phyloP scores from a whole-genome alignment of 768 basidiomycete genomes.

The Sarcodon aspratus region DNA sequence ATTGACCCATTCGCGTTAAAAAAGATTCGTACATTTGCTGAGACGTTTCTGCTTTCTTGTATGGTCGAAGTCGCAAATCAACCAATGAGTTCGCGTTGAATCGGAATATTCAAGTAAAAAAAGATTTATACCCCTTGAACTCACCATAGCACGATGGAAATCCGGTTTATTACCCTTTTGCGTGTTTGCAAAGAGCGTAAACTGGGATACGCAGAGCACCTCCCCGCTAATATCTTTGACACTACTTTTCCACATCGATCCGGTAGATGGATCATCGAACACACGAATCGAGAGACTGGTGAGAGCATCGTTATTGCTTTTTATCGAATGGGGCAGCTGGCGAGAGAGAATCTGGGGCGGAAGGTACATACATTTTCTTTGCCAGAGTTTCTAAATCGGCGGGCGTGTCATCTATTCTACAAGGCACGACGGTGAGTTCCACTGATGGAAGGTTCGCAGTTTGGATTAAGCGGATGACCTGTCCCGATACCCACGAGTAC shows the following conservation, averaged over 20 bases:
- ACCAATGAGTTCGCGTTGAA: background rate
- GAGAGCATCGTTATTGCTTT: background rate
- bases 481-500: conserved; percentile 83
- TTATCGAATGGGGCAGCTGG: background rate
- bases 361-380: conserved; percentile 65
- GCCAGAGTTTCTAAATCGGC: conserved; percentile 61
- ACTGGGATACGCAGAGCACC: conserved; percentile 90
- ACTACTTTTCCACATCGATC: conserved; percentile 75
- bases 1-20: conserved; percentile 48
- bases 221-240: conserved; percentile 87
- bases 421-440: conserved; percentile 5
- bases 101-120: background rate
- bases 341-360: too few species aligned
- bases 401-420: conserved; percentile 65
- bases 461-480: conserved; percentile 29
- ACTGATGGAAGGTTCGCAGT: conserved; percentile 3
- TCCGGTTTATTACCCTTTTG: conserved; percentile 85
- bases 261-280: conserved; percentile 46
- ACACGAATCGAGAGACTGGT: conserved; percentile 59
- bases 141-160: conserved; percentile 88
- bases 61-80: background rate
- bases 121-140: conserved; percentile 9
- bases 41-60: conserved; percentile 56
- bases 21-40: conserved; percentile 63
- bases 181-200: conserved; percentile 82